phyloP scores from a whole-genome alignment of 805 yeast species.

The Candida coquimbonensis region DNA sequence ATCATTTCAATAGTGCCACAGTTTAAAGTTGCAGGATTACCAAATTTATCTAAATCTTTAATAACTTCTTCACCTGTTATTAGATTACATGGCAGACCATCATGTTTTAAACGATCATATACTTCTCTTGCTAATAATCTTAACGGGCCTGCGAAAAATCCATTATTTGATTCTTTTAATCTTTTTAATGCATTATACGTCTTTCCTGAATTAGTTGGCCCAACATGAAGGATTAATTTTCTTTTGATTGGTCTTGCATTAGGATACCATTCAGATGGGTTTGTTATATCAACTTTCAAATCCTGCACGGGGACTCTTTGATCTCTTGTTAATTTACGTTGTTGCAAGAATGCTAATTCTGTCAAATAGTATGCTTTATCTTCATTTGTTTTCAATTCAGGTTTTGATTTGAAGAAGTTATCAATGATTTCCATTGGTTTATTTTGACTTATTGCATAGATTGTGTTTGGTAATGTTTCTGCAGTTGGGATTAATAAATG shows the following conservation, averaged over 20 bases:
- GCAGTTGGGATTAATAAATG: constrained; percentile 6
- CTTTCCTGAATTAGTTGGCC: constrained; percentile 96
- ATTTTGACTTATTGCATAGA: background rate
- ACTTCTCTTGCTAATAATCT: constrained; percentile 88
- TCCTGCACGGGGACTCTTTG: constrained; percentile 15
- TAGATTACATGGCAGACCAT: constrained; percentile 69
- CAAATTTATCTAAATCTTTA: constrained; percentile 58
- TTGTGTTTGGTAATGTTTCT: background rate
- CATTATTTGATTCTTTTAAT: constrained; percentile 58
- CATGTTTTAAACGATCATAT: constrained; percentile 67
- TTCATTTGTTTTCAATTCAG: background rate
- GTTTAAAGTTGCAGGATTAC: constrained; percentile 66
- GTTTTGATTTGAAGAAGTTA: background rate
- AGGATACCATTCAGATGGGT: constrained; percentile 80
- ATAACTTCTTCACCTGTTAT: constrained; percentile 95
- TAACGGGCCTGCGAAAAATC: constrained; percentile 92
- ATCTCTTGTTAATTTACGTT: constrained; percentile 2
- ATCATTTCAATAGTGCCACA: constrained; percentile 95
- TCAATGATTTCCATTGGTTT: background rate
- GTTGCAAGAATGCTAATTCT: constrained; percentile 9
- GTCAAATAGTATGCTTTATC: constrained; percentile 6
- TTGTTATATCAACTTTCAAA: constrained; percentile 35
- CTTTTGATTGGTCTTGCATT: constrained; percentile 74
- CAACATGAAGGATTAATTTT: constrained; percentile 85
- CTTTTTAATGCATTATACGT: constrained; percentile 76